Evolutionary conservation across 176 grass and related monocot species (phyloP), one percentile per base, ranked within the genome.

Genomic region (Elymus sibiricus): DNA sequence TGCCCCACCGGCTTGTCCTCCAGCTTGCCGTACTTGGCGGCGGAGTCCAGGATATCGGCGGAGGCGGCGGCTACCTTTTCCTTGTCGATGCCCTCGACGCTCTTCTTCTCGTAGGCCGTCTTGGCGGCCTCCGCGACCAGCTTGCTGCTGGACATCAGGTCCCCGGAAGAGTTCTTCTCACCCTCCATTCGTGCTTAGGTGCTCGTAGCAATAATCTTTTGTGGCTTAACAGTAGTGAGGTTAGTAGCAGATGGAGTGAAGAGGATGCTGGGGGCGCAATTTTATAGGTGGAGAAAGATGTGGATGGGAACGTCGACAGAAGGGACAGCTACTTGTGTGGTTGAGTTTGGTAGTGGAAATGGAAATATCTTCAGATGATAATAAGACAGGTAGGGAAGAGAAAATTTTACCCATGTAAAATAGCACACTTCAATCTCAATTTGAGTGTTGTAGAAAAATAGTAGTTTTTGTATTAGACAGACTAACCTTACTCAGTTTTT

Each of bases 121-220:
- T 61, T 65, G 27, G 91, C 89, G 3, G 89, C 89, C 1, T 37
- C 89, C 13, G 83, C 89, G 17, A 98, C 91, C 42, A 93, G 77
- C 74, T 98, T 91, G 35, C 93, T 89, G 76, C 95, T 95, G 60
- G 95, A 92, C 80, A 98, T 70, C 19, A 98, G 80, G 32, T 76
- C 83, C 43, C 77, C 38, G 29, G 89, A 88, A 14, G 59, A 8
- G 27, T 25, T 78, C 17, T 64, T 82, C 3, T 17, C 55, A 34
- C 83, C 79, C 4, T 67, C 89, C 89, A 87, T 90, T 31, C n/a
- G 25, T 39, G 29, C 56, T 74, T 80, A 4, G 2, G 0, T 35
- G 11, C 27, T 32, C 55, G 11, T 64, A 34, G 46, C 19, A 14
- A 76, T 35, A 55, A 51, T 72, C 29, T 78, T 78, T 46, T 53